These are phyloP conservation scores for Didymella glomerata DNA, from an alignment of 2,329 filamentous ascomycete genomes.

Conservation along the genomic window DNA sequence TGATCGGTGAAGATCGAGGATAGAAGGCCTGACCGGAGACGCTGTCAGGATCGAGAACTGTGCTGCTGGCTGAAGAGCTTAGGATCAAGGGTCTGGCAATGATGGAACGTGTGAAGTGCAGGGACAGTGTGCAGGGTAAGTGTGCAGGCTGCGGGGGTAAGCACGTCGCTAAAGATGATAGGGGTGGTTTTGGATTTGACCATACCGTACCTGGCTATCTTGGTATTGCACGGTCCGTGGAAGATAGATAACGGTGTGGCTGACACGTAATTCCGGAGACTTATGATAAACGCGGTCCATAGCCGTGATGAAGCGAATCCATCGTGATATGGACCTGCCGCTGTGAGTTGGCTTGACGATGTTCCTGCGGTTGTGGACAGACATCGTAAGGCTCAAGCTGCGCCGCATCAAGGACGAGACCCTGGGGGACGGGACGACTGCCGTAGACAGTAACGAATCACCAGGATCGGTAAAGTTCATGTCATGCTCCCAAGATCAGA, in stretches of 20 bases:
- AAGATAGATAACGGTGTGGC: constrained; percentile 29
- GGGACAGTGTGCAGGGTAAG: background rate
- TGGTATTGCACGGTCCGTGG: constrained; percentile 17
- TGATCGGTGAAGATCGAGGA: constrained; percentile 1
- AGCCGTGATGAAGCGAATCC: constrained; percentile 3
- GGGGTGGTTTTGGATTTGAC: constrained; percentile 13
- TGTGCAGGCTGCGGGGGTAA: constrained; percentile 12
- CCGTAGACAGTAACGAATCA: background rate
- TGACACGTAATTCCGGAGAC: constrained; percentile 30
- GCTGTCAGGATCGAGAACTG: background rate
- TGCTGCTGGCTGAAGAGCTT: background rate
- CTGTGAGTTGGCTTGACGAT: constrained; percentile 1
- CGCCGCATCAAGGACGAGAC: background rate
- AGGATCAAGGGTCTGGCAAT: background rate
- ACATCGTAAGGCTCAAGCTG: constrained; percentile 2
- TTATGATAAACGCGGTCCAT: constrained; percentile 11
- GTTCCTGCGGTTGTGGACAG: constrained; percentile 1
- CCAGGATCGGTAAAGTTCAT: background rate
- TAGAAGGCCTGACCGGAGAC: constrained; percentile 4
- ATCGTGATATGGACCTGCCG: constrained; percentile 5
- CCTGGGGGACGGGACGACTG: background rate
- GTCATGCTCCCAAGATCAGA: background rate
- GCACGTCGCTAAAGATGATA: constrained; percentile 5
- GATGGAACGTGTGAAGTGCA: constrained; percentile 8
- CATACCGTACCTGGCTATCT: constrained; percentile 13